Conservation (phyloP, 768 basidiomycete species). For the Termitomyces sp. region DNA sequence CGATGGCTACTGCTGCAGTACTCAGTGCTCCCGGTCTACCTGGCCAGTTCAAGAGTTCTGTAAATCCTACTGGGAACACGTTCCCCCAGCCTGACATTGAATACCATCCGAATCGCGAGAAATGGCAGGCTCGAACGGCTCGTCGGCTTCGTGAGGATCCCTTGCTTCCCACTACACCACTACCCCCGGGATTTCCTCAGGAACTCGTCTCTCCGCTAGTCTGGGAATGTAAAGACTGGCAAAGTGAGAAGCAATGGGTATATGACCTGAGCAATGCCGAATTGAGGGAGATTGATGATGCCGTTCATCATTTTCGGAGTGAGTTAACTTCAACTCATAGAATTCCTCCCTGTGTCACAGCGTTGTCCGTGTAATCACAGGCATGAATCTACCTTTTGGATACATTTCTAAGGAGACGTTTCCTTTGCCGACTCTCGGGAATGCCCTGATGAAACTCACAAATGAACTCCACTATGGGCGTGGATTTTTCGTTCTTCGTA, state of each 20-base stretch:
- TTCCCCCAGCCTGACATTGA: slow-evolving; percentile 27
- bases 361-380: slow-evolving; percentile 17
- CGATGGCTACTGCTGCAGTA: not conserved
- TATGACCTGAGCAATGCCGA: slow-evolving; percentile 27
- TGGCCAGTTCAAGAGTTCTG: not conserved
- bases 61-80: not conserved
- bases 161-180: slow-evolving; percentile 19
- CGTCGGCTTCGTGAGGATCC: slow-evolving; percentile 31
- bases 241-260: slow-evolving; percentile 36
- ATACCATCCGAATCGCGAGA: slow-evolving; percentile 34
- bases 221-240: slow-evolving; percentile 42
- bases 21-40: not conserved
- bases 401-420: slow-evolving; percentile 22
- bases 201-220: slow-evolving; percentile 33
- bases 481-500: slow-evolving; percentile 23
- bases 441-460: slow-evolving; percentile 14
- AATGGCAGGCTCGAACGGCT: slow-evolving; percentile 35
- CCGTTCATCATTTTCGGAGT: slow-evolving; percentile 30
- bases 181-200: slow-evolving; percentile 34
- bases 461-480: slow-evolving; percentile 19
- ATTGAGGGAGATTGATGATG: slow-evolving; percentile 33
- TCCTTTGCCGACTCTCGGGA: slow-evolving; percentile 21
- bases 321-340: not conserved
- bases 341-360: not conserved
- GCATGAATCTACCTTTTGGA: slow-evolving; percentile 24